Conservation (phyloP, 768 basidiomycete genomes). For the Lentinus tigrinus region DNA sequence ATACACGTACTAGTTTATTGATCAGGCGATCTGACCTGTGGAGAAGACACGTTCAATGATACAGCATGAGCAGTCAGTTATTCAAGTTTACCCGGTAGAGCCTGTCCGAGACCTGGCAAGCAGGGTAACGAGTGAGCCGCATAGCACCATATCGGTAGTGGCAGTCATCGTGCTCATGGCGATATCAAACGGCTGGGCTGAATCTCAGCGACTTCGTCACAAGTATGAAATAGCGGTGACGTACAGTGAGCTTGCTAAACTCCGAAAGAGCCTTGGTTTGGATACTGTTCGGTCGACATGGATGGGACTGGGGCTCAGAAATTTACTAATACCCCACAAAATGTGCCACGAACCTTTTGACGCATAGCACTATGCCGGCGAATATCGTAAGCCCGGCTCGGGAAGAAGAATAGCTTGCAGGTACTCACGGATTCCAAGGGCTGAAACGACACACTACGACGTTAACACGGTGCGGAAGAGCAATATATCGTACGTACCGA, state of each 20-base stretch:
- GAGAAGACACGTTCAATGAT: background rate
- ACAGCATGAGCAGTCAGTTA: background rate
- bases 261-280: conserved; percentile 2
- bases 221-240: background rate
- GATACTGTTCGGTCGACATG: background rate
- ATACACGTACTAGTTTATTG: conserved; percentile 9
- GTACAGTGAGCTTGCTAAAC: conserved; percentile 5
- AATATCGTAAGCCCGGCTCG: background rate
- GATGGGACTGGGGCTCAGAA: background rate
- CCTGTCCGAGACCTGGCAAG: conserved; percentile 11
- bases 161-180: conserved; percentile 8
- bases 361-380: background rate
- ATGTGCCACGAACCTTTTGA: conserved; percentile 4
- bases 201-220: too few relatives aligned
- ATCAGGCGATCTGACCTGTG: conserved; percentile 11
- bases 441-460: background rate
- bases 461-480: background rate
- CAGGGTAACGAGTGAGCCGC: conserved; percentile 4
- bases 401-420: too few relatives aligned
- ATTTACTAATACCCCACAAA: too few relatives aligned
- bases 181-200: conserved; percentile 3
- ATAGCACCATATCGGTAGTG: conserved; percentile 8
- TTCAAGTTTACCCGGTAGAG: conserved; percentile 1
- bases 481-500: background rate
- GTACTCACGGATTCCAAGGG: background rate